phyloP scores from a whole-genome alignment of 352 stramenopile genomes.

The Phytophthora crassamura region DNA sequence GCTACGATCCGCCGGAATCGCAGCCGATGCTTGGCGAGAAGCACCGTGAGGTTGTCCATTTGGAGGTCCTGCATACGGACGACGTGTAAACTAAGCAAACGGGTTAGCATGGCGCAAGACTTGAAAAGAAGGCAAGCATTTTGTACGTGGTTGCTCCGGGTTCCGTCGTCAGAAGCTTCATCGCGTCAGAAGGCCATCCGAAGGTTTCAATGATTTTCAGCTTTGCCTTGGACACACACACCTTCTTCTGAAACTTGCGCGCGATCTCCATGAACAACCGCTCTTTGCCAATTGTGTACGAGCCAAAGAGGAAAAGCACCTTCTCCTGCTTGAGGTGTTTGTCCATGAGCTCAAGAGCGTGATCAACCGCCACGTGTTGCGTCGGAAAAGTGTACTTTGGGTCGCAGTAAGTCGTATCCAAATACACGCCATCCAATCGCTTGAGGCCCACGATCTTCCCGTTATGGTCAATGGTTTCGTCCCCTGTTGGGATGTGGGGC shows the following conservation, averaged over 20 bases:
- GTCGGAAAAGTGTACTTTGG: constrained; percentile 94
- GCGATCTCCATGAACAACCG: constrained; percentile 95
- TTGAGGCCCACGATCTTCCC: constrained; percentile 36
- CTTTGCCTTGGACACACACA: constrained; percentile 83
- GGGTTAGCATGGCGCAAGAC: too few relatives aligned
- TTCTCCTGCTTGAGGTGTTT: constrained; percentile 60
- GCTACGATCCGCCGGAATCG: constrained; percentile 89
- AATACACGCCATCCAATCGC: constrained; percentile 88
- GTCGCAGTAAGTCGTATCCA: constrained; percentile 98
- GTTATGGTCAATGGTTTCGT: constrained; percentile 34
- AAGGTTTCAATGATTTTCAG: constrained; percentile 89
- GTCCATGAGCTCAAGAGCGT: constrained; percentile 70
- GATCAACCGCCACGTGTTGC: constrained; percentile 77
- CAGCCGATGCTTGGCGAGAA: constrained; percentile 73
- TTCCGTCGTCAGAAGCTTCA: constrained; percentile 91
- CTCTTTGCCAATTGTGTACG: constrained; percentile 98
- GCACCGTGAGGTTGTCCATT: constrained; percentile 86
- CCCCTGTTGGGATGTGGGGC: constrained; percentile 43
- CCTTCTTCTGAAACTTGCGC: constrained; percentile 69
- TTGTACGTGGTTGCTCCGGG: constrained; percentile 71
- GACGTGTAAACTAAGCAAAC: constrained; percentile 83
- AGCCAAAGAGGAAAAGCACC: constrained; percentile 94
- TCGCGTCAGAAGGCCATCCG: constrained; percentile 79
- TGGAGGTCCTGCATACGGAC: constrained; percentile 94
- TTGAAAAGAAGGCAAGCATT: too few relatives aligned